Evolutionary conservation across 2,329 filamentous ascomycete genomes (phyloP).

Genomic region (Botryosphaeria agaves): DNA sequence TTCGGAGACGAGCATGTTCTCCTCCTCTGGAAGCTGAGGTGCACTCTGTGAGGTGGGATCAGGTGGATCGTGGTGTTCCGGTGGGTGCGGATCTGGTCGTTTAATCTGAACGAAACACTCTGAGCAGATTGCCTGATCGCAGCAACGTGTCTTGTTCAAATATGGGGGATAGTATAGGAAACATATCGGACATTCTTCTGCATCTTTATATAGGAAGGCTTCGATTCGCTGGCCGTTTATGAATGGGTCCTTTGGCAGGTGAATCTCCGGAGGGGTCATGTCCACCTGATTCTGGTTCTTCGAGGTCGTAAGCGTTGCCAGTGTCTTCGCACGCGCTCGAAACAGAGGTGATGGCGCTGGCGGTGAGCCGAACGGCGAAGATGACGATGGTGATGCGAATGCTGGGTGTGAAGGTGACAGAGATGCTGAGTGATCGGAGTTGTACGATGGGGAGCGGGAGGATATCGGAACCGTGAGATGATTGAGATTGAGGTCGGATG

Average conservation of each 20-base stretch:
- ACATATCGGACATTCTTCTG: slow-evolving; percentile 85
- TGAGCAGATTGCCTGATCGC: slow-evolving; percentile 90
- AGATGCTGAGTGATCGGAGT: slow-evolving; percentile 50
- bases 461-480: slow-evolving; percentile 66
- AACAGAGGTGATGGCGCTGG: slow-evolving; percentile 39
- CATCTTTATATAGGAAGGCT: slow-evolving; percentile 84
- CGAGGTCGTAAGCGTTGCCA: slow-evolving; percentile 66
- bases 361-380: slow-evolving; percentile 33
- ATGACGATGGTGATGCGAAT: slow-evolving; percentile 42
- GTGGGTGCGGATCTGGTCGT: slow-evolving; percentile 75
- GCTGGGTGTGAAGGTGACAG: slow-evolving; percentile 43
- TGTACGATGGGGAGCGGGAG: slow-evolving; percentile 57
- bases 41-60: slow-evolving; percentile 22
- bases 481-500: slow-evolving; percentile 45
- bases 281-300: slow-evolving; percentile 58
- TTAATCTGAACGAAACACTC: slow-evolving; percentile 99
- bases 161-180: slow-evolving; percentile 92
- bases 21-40: slow-evolving; percentile 28
- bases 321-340: slow-evolving; percentile 71
- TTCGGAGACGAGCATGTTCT: slow-evolving; percentile 65
- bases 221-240: slow-evolving; percentile 92
- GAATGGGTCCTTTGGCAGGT: slow-evolving; percentile 64
- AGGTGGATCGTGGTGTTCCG: slow-evolving; percentile 46
- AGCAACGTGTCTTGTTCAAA: slow-evolving; percentile 85
- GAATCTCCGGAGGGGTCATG: slow-evolving; percentile 58